phyloP scores from a whole-genome alignment of 331 rosid genomes.

The Pyracantha coccinea region DNA sequence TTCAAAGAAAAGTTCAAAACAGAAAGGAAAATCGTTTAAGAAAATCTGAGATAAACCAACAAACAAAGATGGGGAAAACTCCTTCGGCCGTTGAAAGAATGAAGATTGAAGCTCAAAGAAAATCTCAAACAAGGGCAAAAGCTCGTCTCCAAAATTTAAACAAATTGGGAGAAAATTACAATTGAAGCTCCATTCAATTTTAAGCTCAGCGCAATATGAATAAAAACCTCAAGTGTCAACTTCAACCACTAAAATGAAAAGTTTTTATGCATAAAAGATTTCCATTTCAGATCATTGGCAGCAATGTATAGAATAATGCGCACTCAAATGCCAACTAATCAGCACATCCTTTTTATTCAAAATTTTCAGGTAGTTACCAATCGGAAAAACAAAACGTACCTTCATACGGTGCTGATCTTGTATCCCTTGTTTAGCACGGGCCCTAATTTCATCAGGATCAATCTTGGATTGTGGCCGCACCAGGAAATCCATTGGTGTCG shows the following conservation, averaged over 20 bases:
- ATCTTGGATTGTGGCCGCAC: slow-evolving; percentile 90
- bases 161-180: neutral
- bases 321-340: neutral
- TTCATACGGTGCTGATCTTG: slow-evolving; percentile 91
- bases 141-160: neutral
- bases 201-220: neutral
- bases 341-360: neutral
- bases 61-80: neutral
- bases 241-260: neutral
- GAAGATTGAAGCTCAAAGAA: neutral
- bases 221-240: too few relatives aligned
- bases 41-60: neutral
- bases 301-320: neutral
- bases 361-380: neutral
- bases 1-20: neutral
- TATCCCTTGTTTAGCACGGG: slow-evolving; percentile 69
- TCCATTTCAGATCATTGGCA: neutral
- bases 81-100: neutral
- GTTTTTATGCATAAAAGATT: neutral
- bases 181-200: neutral
- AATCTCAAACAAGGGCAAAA: neutral
- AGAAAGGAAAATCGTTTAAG: neutral
- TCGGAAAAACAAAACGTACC: slow-evolving; percentile 36
- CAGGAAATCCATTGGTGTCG: slow-evolving; percentile 89
- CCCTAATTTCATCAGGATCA: slow-evolving; percentile 92